These are phyloP conservation scores for Gillenia trifoliata DNA, from an alignment of 306 rosid genomes.

Conservation along the genomic window DNA sequence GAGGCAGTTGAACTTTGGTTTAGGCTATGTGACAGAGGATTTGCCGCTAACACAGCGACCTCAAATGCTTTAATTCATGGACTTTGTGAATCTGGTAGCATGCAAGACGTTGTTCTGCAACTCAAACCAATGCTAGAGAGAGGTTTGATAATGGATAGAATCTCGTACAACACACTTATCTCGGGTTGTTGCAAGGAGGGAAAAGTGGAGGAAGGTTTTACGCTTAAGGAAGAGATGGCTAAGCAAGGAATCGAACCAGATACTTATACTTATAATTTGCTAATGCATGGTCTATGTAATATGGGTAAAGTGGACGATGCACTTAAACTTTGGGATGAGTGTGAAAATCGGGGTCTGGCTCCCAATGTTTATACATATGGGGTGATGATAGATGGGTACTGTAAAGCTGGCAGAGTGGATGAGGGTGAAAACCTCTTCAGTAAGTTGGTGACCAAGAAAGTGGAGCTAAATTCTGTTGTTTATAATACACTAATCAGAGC, in stretches of 20 bases:
- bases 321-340: constrained; percentile 49
- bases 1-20: constrained; percentile 71
- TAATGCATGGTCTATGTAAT: constrained; percentile 50
- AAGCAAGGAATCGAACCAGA: constrained; percentile 53
- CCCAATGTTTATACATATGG: constrained; percentile 65
- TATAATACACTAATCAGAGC: constrained; percentile 60
- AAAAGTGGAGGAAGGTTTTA: constrained; percentile 40
- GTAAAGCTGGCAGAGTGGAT: constrained; percentile 48
- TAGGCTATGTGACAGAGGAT: constrained; percentile 44
- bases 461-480: constrained; percentile 55
- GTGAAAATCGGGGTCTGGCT: constrained; percentile 36
- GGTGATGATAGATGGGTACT: constrained; percentile 55
- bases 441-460: constrained; percentile 36
- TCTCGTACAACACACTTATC: constrained; percentile 67
- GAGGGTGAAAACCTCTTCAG: constrained; percentile 48
- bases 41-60: constrained; percentile 48
- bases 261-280: constrained; percentile 51
- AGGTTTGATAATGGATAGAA: constrained; percentile 50
- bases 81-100: constrained; percentile 46
- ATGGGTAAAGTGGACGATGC: constrained; percentile 56
- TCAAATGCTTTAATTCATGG: constrained; percentile 70
- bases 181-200: constrained; percentile 57
- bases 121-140: constrained; percentile 47
- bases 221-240: constrained; percentile 57
- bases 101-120: constrained; percentile 36